phyloP scores from a whole-genome alignment of 371 early-diverging fungal genomes.

The Actinomortierella wolfii region DNA sequence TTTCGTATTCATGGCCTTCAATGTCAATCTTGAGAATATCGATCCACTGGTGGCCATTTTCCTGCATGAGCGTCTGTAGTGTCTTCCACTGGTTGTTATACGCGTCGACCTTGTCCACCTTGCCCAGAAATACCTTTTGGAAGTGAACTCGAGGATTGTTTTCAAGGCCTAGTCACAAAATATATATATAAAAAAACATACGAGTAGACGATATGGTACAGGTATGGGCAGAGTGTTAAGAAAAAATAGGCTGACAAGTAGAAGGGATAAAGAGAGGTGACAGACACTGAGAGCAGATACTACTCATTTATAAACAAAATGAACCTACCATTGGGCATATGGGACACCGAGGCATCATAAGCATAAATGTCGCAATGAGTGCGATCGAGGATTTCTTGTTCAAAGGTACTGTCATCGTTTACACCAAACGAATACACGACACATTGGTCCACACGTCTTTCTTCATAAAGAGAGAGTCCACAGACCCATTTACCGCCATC shows the following conservation, averaged over 20 bases:
- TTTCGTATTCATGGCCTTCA: conserved; percentile 11
- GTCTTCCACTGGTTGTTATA: conserved; percentile 4
- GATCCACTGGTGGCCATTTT: conserved; percentile 10
- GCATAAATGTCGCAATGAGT: conserved; percentile 12
- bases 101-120: background rate
- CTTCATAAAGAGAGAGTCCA: background rate
- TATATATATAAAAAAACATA: background rate
- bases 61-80: conserved; percentile 8
- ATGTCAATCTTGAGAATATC: conserved; percentile 14
- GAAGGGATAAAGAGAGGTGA: background rate
- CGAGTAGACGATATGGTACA: background rate
- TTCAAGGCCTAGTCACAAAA: background rate
- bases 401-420: conserved; percentile 3
- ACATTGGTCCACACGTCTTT: conserved; percentile 1
- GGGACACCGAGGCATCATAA: conserved; percentile 5
- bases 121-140: conserved; percentile 1
- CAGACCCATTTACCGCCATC: conserved; percentile 14
- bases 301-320: background rate
- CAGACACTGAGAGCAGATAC: background rate
- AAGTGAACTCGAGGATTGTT: conserved; percentile 9
- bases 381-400: conserved; percentile 6
- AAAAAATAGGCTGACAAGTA: background rate
- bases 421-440: conserved; percentile 10
- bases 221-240: background rate
- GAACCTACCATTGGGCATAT: background rate